Evolutionary conservation across 352 stramenopile species (phyloP), one percentile per base, ranked within the genome.

Genomic region (Phytopythium boreale): DNA sequence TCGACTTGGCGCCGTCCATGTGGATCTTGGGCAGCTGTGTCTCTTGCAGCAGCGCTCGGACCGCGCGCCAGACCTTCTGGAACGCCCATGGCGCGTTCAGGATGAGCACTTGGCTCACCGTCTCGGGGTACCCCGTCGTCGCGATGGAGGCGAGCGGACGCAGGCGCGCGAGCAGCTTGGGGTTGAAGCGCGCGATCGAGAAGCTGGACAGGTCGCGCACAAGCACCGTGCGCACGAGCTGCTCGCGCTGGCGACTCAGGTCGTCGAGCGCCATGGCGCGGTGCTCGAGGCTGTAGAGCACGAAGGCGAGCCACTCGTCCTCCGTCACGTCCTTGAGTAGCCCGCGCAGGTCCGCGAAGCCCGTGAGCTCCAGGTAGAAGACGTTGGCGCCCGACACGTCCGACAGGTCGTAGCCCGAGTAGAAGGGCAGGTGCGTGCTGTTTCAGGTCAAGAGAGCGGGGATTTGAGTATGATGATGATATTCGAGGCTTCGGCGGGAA

Each of bases 1-100:
- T 79, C 56, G 98, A 94, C 71, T 97, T 98, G 4, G 99, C 96
- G 22, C 96, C 92, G 68, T 99, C 99, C 61, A 98, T 88, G 29
- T 93, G 86, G 34, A 60, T 60, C 55, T 60, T 60, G 51, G 99
- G 77, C 55, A 99, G 84, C 72, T 99, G 78, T 7, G 80, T 87
- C 67, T 89, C 80, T 12, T 89, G 77, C 29, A 92, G 75, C 69
- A 77, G 85, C 17, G 70, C 59, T 36, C 80, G 71, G 46, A 92
- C 71, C 29, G 60, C 68, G 41, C 64, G 77, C 84, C 84, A 90
- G 36, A 89, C 69, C 66, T 88, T 89, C 58, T 89, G 72, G 63
- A 89, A 92, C n/a, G 90, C 58, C 84, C 81, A 92, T 9, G 80
- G 79, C 17, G 75, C 76, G 62, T 90, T 75, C 47, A 92, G 57